Conservation (phyloP, 108 stramenopile species). For the Cyclotella baltica region DNA sequence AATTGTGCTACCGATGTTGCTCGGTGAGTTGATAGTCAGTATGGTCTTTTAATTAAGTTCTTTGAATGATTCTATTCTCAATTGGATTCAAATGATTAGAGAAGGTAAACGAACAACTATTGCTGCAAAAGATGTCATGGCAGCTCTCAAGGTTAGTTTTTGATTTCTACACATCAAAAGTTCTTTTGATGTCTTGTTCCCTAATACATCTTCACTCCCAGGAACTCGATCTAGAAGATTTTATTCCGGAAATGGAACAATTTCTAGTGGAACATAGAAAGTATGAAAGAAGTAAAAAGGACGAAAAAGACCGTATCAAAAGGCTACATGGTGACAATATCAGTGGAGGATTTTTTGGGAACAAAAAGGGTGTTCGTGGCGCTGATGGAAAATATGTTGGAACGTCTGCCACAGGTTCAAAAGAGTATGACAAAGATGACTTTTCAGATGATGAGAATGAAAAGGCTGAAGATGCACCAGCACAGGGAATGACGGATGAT, state of each 20-base stretch:
- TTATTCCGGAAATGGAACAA: conserved; percentile 62
- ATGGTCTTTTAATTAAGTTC: not conserved
- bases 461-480: not conserved
- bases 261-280: conserved; percentile 74
- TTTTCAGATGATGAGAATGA: conserved; percentile 17
- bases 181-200: not conserved
- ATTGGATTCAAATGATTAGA: conserved; percentile 13
- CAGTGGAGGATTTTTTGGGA: not conserved
- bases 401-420: not conserved
- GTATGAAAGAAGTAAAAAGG: conserved; percentile 70
- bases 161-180: not conserved
- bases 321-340: not conserved
- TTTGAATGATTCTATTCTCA: not conserved
- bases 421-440: not conserved
- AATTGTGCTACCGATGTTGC: conserved; percentile 88
- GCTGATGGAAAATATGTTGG: conserved; percentile 27
- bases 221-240: conserved; percentile 82
- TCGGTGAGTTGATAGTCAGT: not conserved
- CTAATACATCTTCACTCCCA: not conserved
- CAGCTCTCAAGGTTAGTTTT: conserved; percentile 58
- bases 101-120: conserved; percentile 87
- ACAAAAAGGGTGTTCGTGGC: conserved; percentile 16
- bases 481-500: not conserved
- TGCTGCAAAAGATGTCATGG: conserved; percentile 83
- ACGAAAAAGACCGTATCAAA: conserved; percentile 54